Percentiles rank a stretch among this genome's conserved stretches.
phyloP scores from a whole-genome alignment of 2,329 filamentous ascomycete genomes.

The Epichloe bromicola region DNA sequence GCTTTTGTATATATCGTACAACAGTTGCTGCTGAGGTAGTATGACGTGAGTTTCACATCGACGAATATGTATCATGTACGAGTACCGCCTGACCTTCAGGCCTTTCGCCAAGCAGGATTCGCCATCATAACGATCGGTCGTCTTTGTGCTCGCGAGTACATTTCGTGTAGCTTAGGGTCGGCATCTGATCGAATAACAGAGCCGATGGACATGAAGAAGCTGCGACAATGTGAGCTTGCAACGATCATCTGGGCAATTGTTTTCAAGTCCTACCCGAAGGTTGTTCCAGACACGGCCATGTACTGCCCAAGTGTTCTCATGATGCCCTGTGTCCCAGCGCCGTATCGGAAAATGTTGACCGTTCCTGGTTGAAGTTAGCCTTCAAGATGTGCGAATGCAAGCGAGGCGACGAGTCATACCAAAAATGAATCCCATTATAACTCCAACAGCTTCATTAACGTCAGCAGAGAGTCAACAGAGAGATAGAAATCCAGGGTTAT shows the following conservation, averaged over 20 bases:
- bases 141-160: constrained; percentile 62
- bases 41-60: not conserved
- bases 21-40: not conserved
- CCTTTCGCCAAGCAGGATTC: constrained; percentile 23
- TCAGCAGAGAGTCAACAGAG: constrained; percentile 17
- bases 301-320: constrained; percentile 92
- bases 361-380: constrained; percentile 45
- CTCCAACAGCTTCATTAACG: constrained; percentile 60
- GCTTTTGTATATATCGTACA: constrained; percentile 1
- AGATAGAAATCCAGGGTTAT: not conserved
- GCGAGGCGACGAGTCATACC: constrained; percentile 39
- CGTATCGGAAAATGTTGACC: constrained; percentile 90
- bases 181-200: constrained; percentile 91
- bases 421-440: constrained; percentile 96
- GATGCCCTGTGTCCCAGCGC: constrained; percentile 84
- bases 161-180: constrained; percentile 59
- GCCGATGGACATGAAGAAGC: constrained; percentile 98
- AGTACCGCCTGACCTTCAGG: not conserved
- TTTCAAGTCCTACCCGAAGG: constrained; percentile 60
- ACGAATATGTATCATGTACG: constrained; percentile 3
- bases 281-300: constrained; percentile 89
- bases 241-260: not conserved
- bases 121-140: constrained; percentile 52
- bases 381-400: not conserved
- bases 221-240: constrained; percentile 18